Evolutionary conservation across 2,329 filamentous ascomycete genomes (phyloP), one percentile per base, ranked within the genome.

Genomic region (Claviceps citrina): DNA sequence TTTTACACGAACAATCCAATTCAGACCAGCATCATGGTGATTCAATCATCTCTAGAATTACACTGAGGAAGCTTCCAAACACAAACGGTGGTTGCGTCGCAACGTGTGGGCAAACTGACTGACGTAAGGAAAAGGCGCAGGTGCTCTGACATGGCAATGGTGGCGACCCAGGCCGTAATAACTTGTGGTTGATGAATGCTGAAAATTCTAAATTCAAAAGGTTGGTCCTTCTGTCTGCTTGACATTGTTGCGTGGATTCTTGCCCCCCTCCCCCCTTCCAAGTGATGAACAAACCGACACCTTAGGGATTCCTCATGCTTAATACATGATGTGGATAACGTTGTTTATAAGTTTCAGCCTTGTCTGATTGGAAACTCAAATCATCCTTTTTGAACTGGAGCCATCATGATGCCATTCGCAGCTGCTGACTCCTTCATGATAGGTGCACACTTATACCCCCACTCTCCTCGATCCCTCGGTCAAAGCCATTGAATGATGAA

Each of bases 281-380:
- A 53, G 60, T 76, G 73, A 77, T 77, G 73, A 76, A 66, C 64
- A 66, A 66, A 66, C 61, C 64, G 61, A 73, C 67, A 71, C 67
- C 67, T 68, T 52, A 73, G 70, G 72, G 71, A 77, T 77, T 77
- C 72, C 73, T 77, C 73, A 70, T 74, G 61, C 73, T 68, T 70
- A 77, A 77, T 64, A 75, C 51, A 73, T 55, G 44, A 76, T 77
- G 73, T 77, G 65, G 73, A 77, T 62, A 66, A 61, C 62, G 66
- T 70, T 68, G 65, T 57, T 57, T 39, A 39, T 56, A 60, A 71
- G 73, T 76, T 76, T 77, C 72, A 76, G 73, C 73, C 73, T 76
- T 76, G 72, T 76, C 73, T 76, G 73, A 76, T 64, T 62, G 56
- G 61, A 64, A 53, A 53, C 57, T 43, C 54, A 38, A 26, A 5